Conservation (phyloP, 352 stramenopile species). For the Thalassiosira livingstoniorum region DNA sequence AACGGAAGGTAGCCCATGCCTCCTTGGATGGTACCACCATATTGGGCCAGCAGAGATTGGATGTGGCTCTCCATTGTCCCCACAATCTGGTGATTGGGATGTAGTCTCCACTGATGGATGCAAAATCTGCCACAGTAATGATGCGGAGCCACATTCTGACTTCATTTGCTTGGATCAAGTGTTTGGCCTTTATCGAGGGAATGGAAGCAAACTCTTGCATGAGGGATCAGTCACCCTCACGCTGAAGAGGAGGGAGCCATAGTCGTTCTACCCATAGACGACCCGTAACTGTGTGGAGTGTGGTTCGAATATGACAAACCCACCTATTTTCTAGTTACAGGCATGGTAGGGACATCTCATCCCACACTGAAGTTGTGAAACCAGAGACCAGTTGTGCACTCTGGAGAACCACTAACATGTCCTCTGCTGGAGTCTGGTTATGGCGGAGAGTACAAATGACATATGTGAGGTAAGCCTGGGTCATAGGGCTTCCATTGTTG, state of each 20-base stretch:
- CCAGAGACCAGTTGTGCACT: not conserved
- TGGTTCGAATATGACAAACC: not conserved
- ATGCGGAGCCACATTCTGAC: not conserved
- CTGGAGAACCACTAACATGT: not conserved
- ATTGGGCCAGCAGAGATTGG: too few species aligned
- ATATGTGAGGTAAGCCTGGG: not conserved
- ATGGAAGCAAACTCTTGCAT: not conserved
- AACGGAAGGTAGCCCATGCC: too few species aligned
- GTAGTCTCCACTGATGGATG: too few species aligned
- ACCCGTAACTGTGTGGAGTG: not conserved
- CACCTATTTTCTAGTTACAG: not conserved
- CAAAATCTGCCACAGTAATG: too few species aligned
- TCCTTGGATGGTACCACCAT: too few species aligned
- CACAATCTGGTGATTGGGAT: too few species aligned
- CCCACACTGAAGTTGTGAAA: not conserved
- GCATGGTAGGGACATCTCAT: not conserved
- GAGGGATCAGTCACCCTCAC: not conserved
- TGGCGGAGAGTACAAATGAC: not conserved
- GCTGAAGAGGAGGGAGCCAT: not conserved
- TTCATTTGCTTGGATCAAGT: not conserved
- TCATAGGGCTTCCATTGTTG: not conserved
- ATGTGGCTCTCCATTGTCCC: too few species aligned
- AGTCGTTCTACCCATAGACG: not conserved
- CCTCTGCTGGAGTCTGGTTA: not conserved
- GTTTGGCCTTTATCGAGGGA: not conserved